phyloP scores from a whole-genome alignment of 1,284 basidiomycete species.

The Flammula alnicola region DNA sequence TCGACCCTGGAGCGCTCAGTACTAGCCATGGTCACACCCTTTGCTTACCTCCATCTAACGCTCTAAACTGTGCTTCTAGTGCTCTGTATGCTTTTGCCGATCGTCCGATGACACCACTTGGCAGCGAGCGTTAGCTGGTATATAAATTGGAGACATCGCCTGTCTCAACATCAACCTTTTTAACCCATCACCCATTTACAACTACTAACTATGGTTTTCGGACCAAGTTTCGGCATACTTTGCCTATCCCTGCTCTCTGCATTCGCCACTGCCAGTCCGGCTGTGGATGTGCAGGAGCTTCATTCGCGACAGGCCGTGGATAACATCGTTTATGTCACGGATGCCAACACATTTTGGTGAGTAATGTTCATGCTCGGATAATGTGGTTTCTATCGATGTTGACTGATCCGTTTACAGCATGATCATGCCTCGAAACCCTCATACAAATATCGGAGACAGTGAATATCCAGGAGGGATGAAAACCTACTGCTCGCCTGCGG shows the following conservation, averaged over 20 bases:
- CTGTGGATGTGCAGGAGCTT: conserved; percentile 17
- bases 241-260: conserved; percentile 5
- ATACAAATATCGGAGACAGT: conserved; percentile 54
- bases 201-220: too few relatives aligned
- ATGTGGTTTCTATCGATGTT: not conserved
- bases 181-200: too few relatives aligned
- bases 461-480: conserved; percentile 53
- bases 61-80: too few relatives aligned
- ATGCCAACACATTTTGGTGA: conserved; percentile 44
- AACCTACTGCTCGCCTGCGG: conserved; percentile 49
- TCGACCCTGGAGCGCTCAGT: too few relatives aligned
- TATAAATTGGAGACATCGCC: too few relatives aligned
- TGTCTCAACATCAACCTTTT: too few relatives aligned
- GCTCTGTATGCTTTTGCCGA: too few relatives aligned
- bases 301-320: conserved; percentile 38
- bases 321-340: conserved; percentile 51
- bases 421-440: conserved; percentile 47
- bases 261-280: conserved; percentile 18
- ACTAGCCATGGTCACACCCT: too few relatives aligned
- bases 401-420: conserved; percentile 31
- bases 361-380: conserved; percentile 15
- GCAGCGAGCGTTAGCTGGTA: too few relatives aligned
- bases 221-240: too few relatives aligned
- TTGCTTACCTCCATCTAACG: too few relatives aligned
- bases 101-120: too few relatives aligned